Conservation (phyloP, 805 yeast genomes). For the Metschnikowia lunata region DNA sequence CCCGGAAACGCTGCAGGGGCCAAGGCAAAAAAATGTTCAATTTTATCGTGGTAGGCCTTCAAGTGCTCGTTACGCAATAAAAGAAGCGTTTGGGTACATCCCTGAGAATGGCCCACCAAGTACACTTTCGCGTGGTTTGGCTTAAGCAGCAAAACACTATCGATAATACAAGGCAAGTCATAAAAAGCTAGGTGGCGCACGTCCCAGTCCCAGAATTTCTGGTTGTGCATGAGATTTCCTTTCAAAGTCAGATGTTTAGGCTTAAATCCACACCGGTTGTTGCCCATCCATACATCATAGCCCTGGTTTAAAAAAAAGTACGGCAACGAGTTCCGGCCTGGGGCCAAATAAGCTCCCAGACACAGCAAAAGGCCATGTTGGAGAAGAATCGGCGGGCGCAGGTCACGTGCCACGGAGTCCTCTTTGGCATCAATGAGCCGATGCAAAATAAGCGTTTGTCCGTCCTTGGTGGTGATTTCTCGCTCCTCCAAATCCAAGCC, state of each 20-base stretch:
- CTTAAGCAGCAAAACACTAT: constrained; percentile 47
- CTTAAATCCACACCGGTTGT: constrained; percentile 81
- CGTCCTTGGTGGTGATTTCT: constrained; percentile 70
- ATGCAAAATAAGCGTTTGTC: constrained; percentile 65
- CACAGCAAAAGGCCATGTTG: constrained; percentile 88
- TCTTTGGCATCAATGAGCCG: constrained; percentile 52
- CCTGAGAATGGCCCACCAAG: constrained; percentile 85
- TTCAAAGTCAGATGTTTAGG: constrained; percentile 50
- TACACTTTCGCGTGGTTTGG: constrained; percentile 46
- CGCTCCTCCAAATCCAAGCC: constrained; percentile 58
- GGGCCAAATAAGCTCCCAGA: constrained; percentile 76
- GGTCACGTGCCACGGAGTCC: constrained; percentile 23
- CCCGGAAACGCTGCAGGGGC: constrained; percentile 96
- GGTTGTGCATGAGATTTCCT: constrained; percentile 38
- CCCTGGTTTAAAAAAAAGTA: constrained; percentile 50
- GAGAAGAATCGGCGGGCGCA: constrained; percentile 61
- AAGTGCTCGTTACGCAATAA: constrained; percentile 48
- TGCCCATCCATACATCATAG: constrained; percentile 88
- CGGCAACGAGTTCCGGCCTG: constrained; percentile 79
- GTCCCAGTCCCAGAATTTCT: constrained; percentile 90
- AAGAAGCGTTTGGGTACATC: constrained; percentile 80
- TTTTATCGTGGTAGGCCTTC: constrained; percentile 41
- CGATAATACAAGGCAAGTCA: constrained; percentile 73
- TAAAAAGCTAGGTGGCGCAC: constrained; percentile 72
- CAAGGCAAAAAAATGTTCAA: constrained; percentile 68